Evolutionary conservation across 2,329 filamentous ascomycete genomes (phyloP), one percentile per base, ranked within the genome.

Genomic region (Teratosphaeria viscida): DNA sequence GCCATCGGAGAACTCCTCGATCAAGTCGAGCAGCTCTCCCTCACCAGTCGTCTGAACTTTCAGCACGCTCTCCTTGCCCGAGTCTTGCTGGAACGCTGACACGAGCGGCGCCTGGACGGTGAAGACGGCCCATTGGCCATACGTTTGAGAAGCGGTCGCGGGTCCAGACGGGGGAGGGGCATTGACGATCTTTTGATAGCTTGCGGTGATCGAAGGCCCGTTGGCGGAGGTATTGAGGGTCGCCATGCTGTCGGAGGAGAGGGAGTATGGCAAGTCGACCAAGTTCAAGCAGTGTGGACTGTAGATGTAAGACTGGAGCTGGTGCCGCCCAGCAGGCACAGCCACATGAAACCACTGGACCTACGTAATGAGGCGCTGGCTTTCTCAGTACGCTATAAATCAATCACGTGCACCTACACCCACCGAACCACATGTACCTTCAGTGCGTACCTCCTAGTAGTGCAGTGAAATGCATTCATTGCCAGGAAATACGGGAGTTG

Each of bases 1-100:
- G 58, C 94, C 94, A 74, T 99, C 94, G 66, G 87, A 97, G 76
- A 99, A 96, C 65, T 99, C 94, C 67, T 99, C 94, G 67, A 95
- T 84, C 61, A 99, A 81, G 65, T 96, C 91, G 60, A 85, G 79
- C 63, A 99, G 80, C 75, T 99, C 92, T 63, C 94, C 94, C 77
- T 96, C 92, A 79, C 92, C 92, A 55, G 90, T 95, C 71, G 82
- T 86, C 73, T 97, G 91, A 57, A 99, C 92, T 77, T 96, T 97
- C 66, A 99, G 79, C 1, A 96, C 84, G 74, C 92, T 97, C 77
- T 97, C 92, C 78, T 96, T 97, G 65, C 85, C 87, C 60, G 84
- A 81, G 72, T 94, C 89, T 64, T 82, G 79, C 76, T 96, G 90
- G 74, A 99, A 99, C 61, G 92, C 92, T 77, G 88, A 97, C 72